phyloP scores from a whole-genome alignment of 2,329 filamentous ascomycete species.

The Beauveria sp. region DNA sequence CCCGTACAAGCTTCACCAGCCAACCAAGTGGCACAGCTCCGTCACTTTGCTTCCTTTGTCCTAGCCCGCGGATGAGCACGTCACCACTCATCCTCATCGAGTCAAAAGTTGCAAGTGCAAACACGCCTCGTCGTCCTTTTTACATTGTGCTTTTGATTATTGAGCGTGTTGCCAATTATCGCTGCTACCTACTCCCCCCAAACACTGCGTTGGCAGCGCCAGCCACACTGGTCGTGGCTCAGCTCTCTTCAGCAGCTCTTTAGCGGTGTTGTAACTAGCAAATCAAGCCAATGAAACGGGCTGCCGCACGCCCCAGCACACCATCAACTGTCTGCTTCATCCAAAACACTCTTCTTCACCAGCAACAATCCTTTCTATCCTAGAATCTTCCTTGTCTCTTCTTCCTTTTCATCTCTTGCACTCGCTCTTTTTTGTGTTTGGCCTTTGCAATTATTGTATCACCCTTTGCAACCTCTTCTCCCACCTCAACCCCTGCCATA shows the following conservation, averaged over 20 bases:
- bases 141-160: not conserved
- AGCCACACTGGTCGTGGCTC: not conserved
- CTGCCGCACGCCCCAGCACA: not conserved
- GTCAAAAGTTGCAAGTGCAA: not conserved
- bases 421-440: slow-evolving; percentile 2
- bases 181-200: not conserved
- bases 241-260: not conserved
- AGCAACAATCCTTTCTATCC: not conserved
- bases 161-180: not conserved
- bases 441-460: not conserved
- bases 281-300: not conserved
- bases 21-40: no score
- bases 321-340: not conserved
- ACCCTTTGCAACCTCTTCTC: not conserved
- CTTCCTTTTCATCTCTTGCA: not conserved
- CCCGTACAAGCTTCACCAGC: not conserved
- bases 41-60: not conserved
- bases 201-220: no score
- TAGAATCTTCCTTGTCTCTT: not conserved
- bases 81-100: not conserved
- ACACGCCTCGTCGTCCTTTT: not conserved
- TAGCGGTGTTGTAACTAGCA: not conserved
- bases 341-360: not conserved
- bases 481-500: slow-evolving; percentile 3
- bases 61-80: slow-evolving; percentile 5